Base-by-base conservation (phyloP, 2,329 filamentous ascomycete species). In the Phyllosticta capitalensis region DNA sequence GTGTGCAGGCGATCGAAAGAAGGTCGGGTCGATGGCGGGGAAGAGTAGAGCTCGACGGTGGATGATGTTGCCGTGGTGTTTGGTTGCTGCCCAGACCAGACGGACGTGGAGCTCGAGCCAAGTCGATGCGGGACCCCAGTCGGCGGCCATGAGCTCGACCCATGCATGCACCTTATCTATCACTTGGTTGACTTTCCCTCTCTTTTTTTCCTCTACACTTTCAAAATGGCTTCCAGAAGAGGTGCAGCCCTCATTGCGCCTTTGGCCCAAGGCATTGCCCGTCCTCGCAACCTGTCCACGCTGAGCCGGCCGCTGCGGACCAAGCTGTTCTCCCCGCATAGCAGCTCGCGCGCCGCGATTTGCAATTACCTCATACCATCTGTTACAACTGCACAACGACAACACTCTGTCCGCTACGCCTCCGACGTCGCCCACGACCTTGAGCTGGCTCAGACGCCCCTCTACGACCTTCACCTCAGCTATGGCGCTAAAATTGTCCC, bases 401-500 rank as follows among this genome's bases (percentile, higher is more conserved):
- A 26, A 52, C 50, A 9, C 22, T 33, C 19, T 2, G 65, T 64
- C 52, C 68, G 69, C 19, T 67, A 65, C 65, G 66, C 67, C 24
- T 71, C 71, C 3, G 63, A 68, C 3, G 53, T 62, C 22, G 62
- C 62, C 28, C 19, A 52, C 2, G 52, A 55, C 28, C 22, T 20
- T 9, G 62, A 70, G 58, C 64, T 77, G 73, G 67, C 65, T 6
- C 86, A 81, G 75, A 95, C 90, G 2, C 85, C 87, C 26, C 79
- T 96, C 21, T 88, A 92, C 73, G 85, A 90, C 67, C 78, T 95
- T 21, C 89, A 95, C 73, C 69, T 92, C 63, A 80, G 83, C 61
- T 79, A 89, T 70, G 90, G 90, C 65, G 94, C 83, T 65, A 96
- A 95, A 77, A 94, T 97, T 84, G 92, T 96, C 55, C 89, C 90